Conservation (phyloP, 2,329 filamentous ascomycete species). For the Ceratocystis cacaofunesta region DNA sequence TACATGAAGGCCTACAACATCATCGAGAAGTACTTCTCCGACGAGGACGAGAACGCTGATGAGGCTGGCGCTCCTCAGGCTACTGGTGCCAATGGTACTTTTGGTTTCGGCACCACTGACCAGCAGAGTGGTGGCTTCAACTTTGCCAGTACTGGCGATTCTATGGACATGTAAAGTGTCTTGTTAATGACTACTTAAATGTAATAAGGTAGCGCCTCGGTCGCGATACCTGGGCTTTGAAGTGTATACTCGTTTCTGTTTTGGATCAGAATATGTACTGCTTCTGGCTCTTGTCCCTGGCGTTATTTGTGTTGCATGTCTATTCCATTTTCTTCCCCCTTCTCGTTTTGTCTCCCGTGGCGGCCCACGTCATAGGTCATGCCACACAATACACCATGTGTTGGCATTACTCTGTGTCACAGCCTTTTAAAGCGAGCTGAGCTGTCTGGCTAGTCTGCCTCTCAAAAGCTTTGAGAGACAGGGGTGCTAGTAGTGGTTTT, state of each 20-base stretch:
- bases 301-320: not conserved
- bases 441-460: not conserved
- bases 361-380: not conserved
- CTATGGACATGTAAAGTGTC: constrained; percentile 47
- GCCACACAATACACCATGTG: not conserved
- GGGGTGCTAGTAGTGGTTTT: not conserved
- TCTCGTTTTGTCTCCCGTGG: constrained; percentile 2
- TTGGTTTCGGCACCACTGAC: constrained; percentile 59
- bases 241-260: not conserved
- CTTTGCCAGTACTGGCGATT: constrained; percentile 62
- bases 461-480: not conserved
- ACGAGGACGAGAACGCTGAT: constrained; percentile 88
- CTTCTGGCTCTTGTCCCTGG: not conserved
- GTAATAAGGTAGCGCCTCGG: not conserved
- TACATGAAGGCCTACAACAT: constrained; percentile 99
- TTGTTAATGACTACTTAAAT: not conserved
- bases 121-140: constrained; percentile 74
- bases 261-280: not conserved
- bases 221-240: not conserved
- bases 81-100: constrained; percentile 55
- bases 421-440: not conserved
- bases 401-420: not conserved
- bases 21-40: constrained; percentile 99
- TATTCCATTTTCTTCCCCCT: not conserved
- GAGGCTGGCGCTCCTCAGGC: constrained; percentile 54